Evolutionary conservation across 306 rosid genomes (phyloP).

Genomic region (Urtica urens): DNA sequence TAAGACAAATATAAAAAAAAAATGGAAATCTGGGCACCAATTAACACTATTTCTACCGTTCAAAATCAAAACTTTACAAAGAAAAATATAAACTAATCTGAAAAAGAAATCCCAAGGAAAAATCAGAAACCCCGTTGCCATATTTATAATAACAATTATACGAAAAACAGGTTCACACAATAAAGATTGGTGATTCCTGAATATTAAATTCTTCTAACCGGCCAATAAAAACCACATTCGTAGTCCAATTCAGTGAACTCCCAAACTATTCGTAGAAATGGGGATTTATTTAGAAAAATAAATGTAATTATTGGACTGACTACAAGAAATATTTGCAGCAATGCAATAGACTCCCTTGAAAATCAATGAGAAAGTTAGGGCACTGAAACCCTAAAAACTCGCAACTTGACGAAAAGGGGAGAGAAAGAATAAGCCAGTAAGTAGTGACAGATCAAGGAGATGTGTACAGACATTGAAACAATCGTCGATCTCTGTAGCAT

Average conservation of each 20-base stretch:
- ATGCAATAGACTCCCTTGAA: slow-evolving; percentile 3
- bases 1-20: no score
- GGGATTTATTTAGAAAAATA: no score
- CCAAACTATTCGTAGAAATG: neutral
- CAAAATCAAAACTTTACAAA: neutral
- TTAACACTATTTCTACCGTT: no score
- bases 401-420: slow-evolving; percentile 21
- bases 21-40: no score
- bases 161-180: neutral
- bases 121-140: no score
- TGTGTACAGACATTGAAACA: slow-evolving; percentile 31
- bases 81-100: neutral
- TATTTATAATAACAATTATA: no score
- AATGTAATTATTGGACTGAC: no score
- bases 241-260: slow-evolving; percentile 8
- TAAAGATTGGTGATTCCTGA: neutral
- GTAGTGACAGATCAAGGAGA: slow-evolving; percentile 51
- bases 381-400: slow-evolving; percentile 22
- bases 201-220: slow-evolving; percentile 4
- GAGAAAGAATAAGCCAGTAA: no score
- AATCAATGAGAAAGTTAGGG: neutral
- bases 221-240: neutral
- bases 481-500: slow-evolving; percentile 14
- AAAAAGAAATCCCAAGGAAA: neutral
- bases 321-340: neutral